These are phyloP conservation scores for Boletus bicolor DNA, from an alignment of 768 basidiomycete species.

Conservation along the genomic window DNA sequence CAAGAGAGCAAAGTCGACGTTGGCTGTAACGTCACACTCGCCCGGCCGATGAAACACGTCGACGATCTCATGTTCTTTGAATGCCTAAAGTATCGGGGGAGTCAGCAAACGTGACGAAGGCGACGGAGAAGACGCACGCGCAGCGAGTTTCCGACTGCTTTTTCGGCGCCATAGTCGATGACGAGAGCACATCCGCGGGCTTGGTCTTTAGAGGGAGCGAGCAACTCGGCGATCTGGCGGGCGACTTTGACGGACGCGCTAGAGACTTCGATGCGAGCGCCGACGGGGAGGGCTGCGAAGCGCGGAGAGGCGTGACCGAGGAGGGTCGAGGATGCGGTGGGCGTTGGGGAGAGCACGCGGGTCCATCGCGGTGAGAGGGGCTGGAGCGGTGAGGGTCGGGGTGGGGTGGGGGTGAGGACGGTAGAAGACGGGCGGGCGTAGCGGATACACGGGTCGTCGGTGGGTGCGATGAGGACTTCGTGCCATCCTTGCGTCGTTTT, in stretches of 20 bases:
- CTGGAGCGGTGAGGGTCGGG: constrained; percentile 2
- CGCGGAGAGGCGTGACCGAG: constrained; percentile 66
- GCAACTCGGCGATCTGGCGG: constrained; percentile 60
- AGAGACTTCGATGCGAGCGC: constrained; percentile 79
- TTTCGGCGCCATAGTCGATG: constrained; percentile 84
- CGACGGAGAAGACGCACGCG: constrained; percentile 52
- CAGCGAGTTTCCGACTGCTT: constrained; percentile 69
- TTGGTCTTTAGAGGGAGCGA: constrained; percentile 25
- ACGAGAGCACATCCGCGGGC: constrained; percentile 64
- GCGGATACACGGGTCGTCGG: constrained; percentile 38
- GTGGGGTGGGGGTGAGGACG: constrained; percentile 5
- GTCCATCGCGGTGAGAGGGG: constrained; percentile 44
- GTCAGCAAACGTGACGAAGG: neutral
- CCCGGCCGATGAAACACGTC: constrained; percentile 85
- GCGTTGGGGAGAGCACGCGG: constrained; percentile 60
- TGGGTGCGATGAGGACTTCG: constrained; percentile 69
- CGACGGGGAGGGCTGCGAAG: constrained; percentile 64
- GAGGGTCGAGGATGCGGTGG: constrained; percentile 52
- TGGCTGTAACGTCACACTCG: constrained; percentile 89
- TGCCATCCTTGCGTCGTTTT: constrained; percentile 80
- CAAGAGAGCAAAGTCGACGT: constrained; percentile 92
- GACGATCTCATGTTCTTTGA: constrained; percentile 81
- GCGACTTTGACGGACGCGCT: constrained; percentile 67
- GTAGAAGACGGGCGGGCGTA: constrained; percentile 23
- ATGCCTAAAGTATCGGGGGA: constrained; percentile 55